These are phyloP conservation scores for Wallacemonas collosoma DNA, from an alignment of 208 protist genomes.

Conservation along the genomic window DNA sequence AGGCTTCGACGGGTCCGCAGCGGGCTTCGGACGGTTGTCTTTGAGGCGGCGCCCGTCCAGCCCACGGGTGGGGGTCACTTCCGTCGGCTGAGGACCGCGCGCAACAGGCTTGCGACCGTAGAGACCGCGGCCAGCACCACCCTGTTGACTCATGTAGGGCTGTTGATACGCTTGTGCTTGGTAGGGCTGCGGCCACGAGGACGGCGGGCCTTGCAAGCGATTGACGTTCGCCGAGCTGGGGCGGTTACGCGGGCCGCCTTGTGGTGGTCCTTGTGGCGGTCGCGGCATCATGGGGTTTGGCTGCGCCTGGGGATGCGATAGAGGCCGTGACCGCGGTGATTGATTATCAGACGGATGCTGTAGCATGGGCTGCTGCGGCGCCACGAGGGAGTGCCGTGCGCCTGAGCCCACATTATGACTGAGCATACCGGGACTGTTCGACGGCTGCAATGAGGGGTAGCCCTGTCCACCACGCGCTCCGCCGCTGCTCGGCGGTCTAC, in stretches of 20 bases:
- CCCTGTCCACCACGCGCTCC: not conserved
- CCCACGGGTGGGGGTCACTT: constrained; percentile 31
- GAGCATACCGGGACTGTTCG: not conserved
- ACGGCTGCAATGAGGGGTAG: not conserved
- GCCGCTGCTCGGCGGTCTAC: constrained; percentile 12
- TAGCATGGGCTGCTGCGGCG: not conserved
- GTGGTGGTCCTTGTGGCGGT: not conserved
- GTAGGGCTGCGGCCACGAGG: not conserved
- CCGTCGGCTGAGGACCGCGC: constrained; percentile 49
- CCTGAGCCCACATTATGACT: not conserved
- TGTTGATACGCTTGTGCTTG: constrained; percentile 10
- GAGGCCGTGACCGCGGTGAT: not conserved
- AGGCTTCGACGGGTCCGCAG: not conserved
- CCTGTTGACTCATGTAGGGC: not conserved
- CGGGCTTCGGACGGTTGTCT: constrained; percentile 10
- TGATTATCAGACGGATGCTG: constrained; percentile 12
- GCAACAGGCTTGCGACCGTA: constrained; percentile 26
- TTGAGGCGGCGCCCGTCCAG: constrained; percentile 32
- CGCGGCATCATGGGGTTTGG: not conserved
- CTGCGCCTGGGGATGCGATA: not conserved
- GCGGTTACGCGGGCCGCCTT: not conserved
- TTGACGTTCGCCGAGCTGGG: not conserved
- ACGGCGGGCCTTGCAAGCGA: not conserved
- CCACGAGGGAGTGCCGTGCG: not conserved
- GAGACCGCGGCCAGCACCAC: not conserved